These are phyloP conservation scores for Microglena sp. DNA, from an alignment of 139 green algal species.

Conservation along the genomic window DNA sequence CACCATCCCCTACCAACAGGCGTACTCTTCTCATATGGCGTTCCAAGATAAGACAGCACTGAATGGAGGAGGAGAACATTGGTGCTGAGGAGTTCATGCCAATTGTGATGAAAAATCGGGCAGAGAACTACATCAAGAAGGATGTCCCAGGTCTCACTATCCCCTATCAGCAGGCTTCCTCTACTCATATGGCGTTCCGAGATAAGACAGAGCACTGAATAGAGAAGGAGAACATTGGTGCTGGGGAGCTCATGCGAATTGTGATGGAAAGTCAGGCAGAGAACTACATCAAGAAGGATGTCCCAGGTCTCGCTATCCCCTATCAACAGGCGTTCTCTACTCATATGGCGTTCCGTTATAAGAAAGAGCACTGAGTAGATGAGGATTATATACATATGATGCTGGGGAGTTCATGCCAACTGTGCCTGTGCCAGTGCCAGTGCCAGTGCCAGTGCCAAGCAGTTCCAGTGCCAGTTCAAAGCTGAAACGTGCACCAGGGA, in stretches of 20 bases:
- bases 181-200: no score
- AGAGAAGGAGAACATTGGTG: conserved; percentile 98
- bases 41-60: no score
- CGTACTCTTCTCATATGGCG: no score
- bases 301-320: conserved; percentile 60
- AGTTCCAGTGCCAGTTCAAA: no score
- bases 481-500: conserved; percentile 82
- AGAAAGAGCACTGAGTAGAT: conserved; percentile 97
- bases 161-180: conserved; percentile 68
- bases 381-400: conserved; percentile 65
- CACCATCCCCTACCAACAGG: conserved; percentile 78
- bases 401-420: no score
- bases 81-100: conserved; percentile 68
- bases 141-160: conserved; percentile 66
- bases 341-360: no score
- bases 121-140: conserved; percentile 84
- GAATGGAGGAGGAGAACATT: conserved; percentile 98
- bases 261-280: conserved; percentile 73
- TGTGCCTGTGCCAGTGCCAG: no score
- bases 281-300: conserved; percentile 87
- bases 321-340: no score
- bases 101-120: conserved; percentile 76
- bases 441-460: no score
- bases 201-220: no score
- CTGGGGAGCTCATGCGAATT: conserved; percentile 64